Conservation (phyloP, 1,139 yeast species). For the Diutina scorzettiae region DNA sequence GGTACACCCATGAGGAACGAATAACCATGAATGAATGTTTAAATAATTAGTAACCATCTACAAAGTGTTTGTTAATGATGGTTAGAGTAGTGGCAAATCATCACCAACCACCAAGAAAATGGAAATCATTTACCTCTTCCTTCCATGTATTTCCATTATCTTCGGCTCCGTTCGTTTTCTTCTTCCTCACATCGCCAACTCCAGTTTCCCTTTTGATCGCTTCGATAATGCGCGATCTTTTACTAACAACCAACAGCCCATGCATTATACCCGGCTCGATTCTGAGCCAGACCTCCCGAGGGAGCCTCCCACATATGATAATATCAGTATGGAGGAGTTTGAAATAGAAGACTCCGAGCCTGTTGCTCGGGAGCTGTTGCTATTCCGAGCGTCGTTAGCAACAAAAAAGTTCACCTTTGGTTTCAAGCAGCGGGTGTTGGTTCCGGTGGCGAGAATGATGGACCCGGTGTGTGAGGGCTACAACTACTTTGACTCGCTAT, state of each 20-base stretch:
- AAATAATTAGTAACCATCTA: too few species aligned
- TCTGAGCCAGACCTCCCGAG: neutral
- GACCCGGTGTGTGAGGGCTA: conserved; percentile 63
- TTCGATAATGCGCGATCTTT: too few species aligned
- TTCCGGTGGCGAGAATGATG: conserved; percentile 43
- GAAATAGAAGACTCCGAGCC: conserved; percentile 29
- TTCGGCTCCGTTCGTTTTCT: too few species aligned
- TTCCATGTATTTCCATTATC: too few species aligned
- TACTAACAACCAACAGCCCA: too few species aligned
- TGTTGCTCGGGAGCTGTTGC: conserved; percentile 14
- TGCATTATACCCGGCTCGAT: conserved; percentile 3
- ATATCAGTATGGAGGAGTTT: conserved; percentile 22
- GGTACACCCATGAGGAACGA: too few species aligned
- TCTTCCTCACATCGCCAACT: too few species aligned
- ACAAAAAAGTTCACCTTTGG: conserved; percentile 24
- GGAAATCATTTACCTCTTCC: too few species aligned
- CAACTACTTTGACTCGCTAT: conserved; percentile 26
- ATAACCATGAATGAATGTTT: neutral
- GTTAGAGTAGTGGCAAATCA: too few species aligned
- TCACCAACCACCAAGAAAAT: too few species aligned
- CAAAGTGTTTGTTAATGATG: too few species aligned
- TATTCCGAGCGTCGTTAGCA: conserved; percentile 19
- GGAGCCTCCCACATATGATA: neutral
- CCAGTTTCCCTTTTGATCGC: too few species aligned
- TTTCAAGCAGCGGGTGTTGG: conserved; percentile 32